Evolutionary conservation across 345 rosid genomes (phyloP).

Genomic region (Ceriops tagal): DNA sequence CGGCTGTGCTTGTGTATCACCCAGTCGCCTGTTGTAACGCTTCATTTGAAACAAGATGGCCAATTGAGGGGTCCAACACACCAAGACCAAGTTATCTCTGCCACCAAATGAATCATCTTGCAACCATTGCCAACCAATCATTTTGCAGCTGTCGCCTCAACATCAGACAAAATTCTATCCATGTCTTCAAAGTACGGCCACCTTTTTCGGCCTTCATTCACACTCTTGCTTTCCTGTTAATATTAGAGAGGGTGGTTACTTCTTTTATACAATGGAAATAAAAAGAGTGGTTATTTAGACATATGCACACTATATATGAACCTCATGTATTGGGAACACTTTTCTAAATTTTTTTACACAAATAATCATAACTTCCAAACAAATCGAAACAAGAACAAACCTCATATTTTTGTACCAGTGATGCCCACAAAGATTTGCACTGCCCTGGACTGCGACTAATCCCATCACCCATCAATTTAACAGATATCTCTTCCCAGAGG

Average conservation of each 20-base stretch:
- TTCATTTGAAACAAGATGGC: background rate
- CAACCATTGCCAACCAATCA: conserved; percentile 11
- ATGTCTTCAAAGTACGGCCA: conserved; percentile 86
- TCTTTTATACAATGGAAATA: background rate
- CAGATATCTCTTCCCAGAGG: conserved; percentile 89
- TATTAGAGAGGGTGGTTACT: background rate
- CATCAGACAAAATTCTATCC: conserved; percentile 51
- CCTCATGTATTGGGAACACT: background rate
- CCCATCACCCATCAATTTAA: conserved; percentile 54
- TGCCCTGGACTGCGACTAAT: conserved; percentile 67
- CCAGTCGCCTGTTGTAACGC: background rate
- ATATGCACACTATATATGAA: background rate
- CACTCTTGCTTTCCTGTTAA: conserved; percentile 62
- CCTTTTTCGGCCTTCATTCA: conserved; percentile 28
- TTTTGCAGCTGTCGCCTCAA: conserved; percentile 35
- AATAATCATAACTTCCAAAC: background rate
- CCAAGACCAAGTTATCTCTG: background rate
- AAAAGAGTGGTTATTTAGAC: background rate
- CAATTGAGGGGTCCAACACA: background rate
- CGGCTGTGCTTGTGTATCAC: background rate
- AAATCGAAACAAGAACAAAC: conserved; percentile 29
- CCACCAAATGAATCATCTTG: no score
- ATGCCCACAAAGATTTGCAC: conserved; percentile 91
- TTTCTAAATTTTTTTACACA: no score
- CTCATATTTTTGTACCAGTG: conserved; percentile 82